These are phyloP conservation scores for Cryptococcus sp. DNA, from an alignment of 1,284 basidiomycete genomes.

Conservation along the genomic window DNA sequence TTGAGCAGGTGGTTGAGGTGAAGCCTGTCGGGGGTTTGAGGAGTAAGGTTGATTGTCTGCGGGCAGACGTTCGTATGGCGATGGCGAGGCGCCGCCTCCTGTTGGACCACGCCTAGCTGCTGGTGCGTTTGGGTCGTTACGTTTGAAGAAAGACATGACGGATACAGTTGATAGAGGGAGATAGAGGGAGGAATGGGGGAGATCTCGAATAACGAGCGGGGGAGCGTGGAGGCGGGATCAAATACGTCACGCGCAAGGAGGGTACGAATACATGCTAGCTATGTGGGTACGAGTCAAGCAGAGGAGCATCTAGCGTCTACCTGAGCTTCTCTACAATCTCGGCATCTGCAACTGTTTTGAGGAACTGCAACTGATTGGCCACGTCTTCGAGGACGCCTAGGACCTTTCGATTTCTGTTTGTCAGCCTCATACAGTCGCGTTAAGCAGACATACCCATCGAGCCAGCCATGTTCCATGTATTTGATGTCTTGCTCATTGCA, in stretches of 20 bases:
- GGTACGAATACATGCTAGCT: not conserved
- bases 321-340: slow-evolving; percentile 38
- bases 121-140: slow-evolving; percentile 38
- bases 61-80: slow-evolving; percentile 40
- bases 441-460: slow-evolving; percentile 55
- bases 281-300: not conserved
- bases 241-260: not conserved
- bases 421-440: not conserved
- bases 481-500: slow-evolving; percentile 75
- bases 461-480: slow-evolving; percentile 87
- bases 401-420: slow-evolving; percentile 39
- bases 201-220: not conserved
- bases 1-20: slow-evolving; percentile 6
- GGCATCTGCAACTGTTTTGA: slow-evolving; percentile 46
- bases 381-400: slow-evolving; percentile 45
- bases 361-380: slow-evolving; percentile 44
- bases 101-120: slow-evolving; percentile 24
- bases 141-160: slow-evolving; percentile 48
- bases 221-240: slow-evolving; percentile 4
- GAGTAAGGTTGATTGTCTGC: slow-evolving; percentile 25
- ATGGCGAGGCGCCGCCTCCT: slow-evolving; percentile 7
- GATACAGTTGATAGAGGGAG: slow-evolving; percentile 1
- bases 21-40: slow-evolving; percentile 6
- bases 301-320: slow-evolving; percentile 3
- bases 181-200: not conserved